Conservation (phyloP, 768 basidiomycete genomes). For the Antrodiella citrinella region DNA sequence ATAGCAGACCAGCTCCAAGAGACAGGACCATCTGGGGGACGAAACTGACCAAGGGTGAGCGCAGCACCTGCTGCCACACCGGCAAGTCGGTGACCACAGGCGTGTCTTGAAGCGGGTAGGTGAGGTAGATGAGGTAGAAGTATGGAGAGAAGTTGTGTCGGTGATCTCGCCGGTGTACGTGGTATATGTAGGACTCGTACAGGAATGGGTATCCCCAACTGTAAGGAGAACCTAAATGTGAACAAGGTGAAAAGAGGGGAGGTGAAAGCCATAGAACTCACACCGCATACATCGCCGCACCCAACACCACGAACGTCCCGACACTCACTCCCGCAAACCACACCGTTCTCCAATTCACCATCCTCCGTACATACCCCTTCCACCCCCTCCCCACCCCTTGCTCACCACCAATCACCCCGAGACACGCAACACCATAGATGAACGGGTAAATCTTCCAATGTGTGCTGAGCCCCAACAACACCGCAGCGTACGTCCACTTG, state of each 20-base stretch:
- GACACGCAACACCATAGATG: conserved; percentile 77
- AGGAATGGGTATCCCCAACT: conserved; percentile 96
- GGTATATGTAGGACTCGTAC: conserved; percentile 89
- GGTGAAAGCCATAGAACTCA: conserved; percentile 34
- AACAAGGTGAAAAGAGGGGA: background rate
- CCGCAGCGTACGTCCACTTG: conserved; percentile 58
- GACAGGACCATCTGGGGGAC: conserved; percentile 74
- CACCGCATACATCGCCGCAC: conserved; percentile 64
- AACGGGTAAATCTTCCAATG: conserved; percentile 99
- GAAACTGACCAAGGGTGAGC: conserved; percentile 77
- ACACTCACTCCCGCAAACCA: conserved; percentile 67
- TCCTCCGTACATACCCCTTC: conserved; percentile 26
- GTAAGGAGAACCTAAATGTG: conserved; percentile 3
- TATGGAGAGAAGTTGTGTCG: conserved; percentile 98
- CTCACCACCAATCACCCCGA: conserved; percentile 40
- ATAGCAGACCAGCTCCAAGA: conserved; percentile 63
- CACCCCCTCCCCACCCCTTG: conserved; percentile 10
- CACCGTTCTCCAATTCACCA: conserved; percentile 44
- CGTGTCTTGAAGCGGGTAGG: conserved; percentile 43
- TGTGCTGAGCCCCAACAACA: conserved; percentile 72
- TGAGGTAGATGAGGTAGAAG: conserved; percentile 91
- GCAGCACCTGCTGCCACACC: conserved; percentile 36
- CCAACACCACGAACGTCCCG: conserved; percentile 56
- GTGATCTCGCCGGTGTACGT: conserved; percentile 85
- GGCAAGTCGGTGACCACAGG: conserved; percentile 14